phyloP scores from a whole-genome alignment of 2,329 filamentous ascomycete genomes.

The Pseudogymnoascus sp. region DNA sequence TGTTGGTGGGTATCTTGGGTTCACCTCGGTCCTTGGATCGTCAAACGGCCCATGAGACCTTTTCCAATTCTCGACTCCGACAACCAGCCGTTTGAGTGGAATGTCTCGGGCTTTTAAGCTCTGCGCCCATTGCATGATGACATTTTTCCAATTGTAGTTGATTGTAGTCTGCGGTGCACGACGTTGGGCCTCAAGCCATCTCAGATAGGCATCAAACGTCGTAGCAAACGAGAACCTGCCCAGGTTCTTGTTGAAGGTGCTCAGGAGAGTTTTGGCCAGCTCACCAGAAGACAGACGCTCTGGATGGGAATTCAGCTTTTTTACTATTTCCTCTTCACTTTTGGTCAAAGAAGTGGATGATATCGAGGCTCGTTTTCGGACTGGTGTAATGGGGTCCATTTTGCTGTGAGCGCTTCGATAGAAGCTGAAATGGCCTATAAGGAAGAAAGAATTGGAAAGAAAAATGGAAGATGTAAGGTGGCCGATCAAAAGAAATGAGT shows the following conservation, averaged over 20 bases:
- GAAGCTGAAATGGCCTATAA: not conserved
- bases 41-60: not conserved
- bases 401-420: not conserved
- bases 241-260: constrained; percentile 18
- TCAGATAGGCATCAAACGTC: constrained; percentile 20
- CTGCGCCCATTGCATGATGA: constrained; percentile 21
- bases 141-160: constrained; percentile 21
- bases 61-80: constrained; percentile 19
- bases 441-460: not conserved
- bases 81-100: constrained; percentile 13
- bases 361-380: not conserved
- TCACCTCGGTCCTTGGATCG: not conserved
- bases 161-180: constrained; percentile 10
- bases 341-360: not conserved
- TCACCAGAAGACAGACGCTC: constrained; percentile 15
- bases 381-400: not conserved
- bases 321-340: not conserved
- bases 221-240: constrained; percentile 11
- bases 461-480: not conserved
- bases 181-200: constrained; percentile 25
- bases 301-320: not conserved
- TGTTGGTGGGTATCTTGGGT: constrained; percentile 1
- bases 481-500: not conserved
- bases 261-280: constrained; percentile 18
- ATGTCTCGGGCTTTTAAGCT: constrained; percentile 19